Conservation (phyloP, 2,329 filamentous ascomycete species). For the Fusarium sp. region DNA sequence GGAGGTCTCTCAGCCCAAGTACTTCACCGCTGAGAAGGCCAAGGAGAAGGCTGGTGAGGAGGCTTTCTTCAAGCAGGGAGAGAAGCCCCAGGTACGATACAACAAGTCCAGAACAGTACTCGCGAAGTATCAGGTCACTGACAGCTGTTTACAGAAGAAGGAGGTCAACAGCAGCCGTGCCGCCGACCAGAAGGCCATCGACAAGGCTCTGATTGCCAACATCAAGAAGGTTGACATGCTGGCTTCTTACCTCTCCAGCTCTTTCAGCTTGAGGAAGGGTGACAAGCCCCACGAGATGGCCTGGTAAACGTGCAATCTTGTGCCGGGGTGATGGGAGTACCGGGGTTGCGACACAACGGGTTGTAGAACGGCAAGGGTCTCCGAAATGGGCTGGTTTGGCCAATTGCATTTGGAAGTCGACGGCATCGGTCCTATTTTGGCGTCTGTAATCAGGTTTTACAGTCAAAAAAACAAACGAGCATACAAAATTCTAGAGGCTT, state of each 20-base stretch:
- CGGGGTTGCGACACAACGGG: constrained; percentile 49
- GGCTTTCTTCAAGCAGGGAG: constrained; percentile 99
- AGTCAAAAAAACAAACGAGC: constrained; percentile 63
- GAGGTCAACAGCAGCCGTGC: constrained; percentile 89
- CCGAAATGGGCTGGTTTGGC: constrained; percentile 67
- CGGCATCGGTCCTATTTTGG: constrained; percentile 72
- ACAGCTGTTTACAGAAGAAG: constrained; percentile 81
- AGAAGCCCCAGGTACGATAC: constrained; percentile 89
- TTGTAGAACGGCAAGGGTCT: constrained; percentile 59
- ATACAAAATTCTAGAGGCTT: constrained; percentile 51
- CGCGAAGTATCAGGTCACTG: constrained; percentile 30
- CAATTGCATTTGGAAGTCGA: constrained; percentile 74
- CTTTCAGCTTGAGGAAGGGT: constrained; percentile 98
- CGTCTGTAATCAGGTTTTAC: constrained; percentile 74
- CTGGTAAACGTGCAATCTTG: constrained; percentile 75
- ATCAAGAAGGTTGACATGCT: constrained; percentile 99
- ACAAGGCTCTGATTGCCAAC: constrained; percentile 92
- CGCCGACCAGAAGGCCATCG: constrained; percentile 97
- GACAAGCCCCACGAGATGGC: constrained; percentile 99
- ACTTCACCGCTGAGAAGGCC: constrained; percentile 96
- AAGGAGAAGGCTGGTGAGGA: constrained; percentile 97
- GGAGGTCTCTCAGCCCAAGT: constrained; percentile 78
- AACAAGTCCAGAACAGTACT: neutral
- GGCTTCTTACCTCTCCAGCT: constrained; percentile 90
- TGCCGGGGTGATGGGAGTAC: constrained; percentile 43